Evolutionary conservation across 169 alveolate species (phyloP).

Genomic region (Plasmodium sp.): DNA sequence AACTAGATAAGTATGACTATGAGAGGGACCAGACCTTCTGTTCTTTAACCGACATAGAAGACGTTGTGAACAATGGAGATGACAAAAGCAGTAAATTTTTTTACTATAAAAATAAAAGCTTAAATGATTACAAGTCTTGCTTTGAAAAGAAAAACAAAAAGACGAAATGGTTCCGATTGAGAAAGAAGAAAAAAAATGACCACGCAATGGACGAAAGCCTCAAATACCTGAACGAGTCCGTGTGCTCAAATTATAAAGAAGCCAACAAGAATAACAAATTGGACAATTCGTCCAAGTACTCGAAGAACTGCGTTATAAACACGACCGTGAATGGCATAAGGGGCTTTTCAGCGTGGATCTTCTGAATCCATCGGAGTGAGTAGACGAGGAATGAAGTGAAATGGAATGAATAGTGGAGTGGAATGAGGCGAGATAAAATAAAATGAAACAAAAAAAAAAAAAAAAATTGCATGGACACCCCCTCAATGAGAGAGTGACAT

Average conservation of each 20-base stretch:
- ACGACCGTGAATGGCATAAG: conserved; percentile 44
- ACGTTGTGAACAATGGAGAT: conserved; percentile 22
- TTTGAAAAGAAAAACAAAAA: conserved; percentile 49
- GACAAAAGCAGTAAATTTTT: conserved; percentile 34
- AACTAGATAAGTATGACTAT: conserved; percentile 35
- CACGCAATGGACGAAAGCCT: conserved; percentile 22
- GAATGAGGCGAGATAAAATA: neutral
- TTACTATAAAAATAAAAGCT: conserved; percentile 63
- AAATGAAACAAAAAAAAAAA: neutral
- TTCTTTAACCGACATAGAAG: conserved; percentile 54
- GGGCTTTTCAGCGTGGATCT: conserved; percentile 62
- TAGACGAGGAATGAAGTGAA: neutral
- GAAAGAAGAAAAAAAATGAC: conserved; percentile 58
- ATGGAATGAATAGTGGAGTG: neutral
- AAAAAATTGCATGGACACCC: neutral
- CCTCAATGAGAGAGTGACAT: neutral
- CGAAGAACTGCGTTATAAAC: conserved; percentile 25
- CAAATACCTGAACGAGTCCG: conserved; percentile 65
- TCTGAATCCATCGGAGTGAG: neutral
- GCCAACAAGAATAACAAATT: conserved; percentile 29
- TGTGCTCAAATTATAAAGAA: conserved; percentile 68
- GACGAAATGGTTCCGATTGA: conserved; percentile 57
- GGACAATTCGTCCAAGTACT: neutral
- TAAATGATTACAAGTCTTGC: conserved; percentile 60
- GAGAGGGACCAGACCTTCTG: conserved; percentile 63